Evolutionary conservation across 2,329 filamentous ascomycete genomes (phyloP).

Genomic region (Trichoderma endophyticum): DNA sequence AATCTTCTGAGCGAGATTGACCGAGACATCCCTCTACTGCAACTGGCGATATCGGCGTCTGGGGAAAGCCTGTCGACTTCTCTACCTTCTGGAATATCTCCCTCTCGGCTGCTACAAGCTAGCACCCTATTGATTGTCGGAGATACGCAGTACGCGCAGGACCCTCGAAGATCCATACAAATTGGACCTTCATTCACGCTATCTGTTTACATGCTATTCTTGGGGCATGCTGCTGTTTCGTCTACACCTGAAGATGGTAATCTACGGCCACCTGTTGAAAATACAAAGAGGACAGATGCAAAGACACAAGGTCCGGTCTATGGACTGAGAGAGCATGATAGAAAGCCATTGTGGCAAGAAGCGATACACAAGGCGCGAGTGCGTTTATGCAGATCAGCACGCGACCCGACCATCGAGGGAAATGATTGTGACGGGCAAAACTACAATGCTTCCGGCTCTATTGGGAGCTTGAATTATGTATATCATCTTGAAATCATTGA

Average conservation of each 20-base stretch:
- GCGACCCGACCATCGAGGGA: background rate
- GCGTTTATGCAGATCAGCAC: constrained; percentile 69
- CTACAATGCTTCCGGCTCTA: background rate
- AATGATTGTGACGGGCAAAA: background rate
- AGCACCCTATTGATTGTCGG: constrained; percentile 86
- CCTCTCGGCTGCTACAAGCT: constrained; percentile 85
- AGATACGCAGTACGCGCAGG: constrained; percentile 74
- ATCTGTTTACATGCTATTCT: constrained; percentile 93
- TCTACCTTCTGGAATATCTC: constrained; percentile 78
- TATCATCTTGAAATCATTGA: constrained; percentile 83
- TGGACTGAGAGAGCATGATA: constrained; percentile 42
- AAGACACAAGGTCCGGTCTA: constrained; percentile 22
- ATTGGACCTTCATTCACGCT: constrained; percentile 84
- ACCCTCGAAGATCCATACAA: constrained; percentile 64
- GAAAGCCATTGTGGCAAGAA: constrained; percentile 84
- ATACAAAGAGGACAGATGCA: background rate
- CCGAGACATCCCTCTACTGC: constrained; percentile 85
- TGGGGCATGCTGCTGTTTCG: constrained; percentile 60
- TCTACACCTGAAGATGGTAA: background rate
- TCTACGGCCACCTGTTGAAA: background rate
- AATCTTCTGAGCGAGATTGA: constrained; percentile 75
- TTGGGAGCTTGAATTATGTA: constrained; percentile 48
- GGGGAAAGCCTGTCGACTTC: constrained; percentile 81
- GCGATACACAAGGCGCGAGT: constrained; percentile 90
- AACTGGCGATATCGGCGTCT: constrained; percentile 89